Evolutionary conservation across 106 monocot species (phyloP).

Genomic region (Acorus calamus): DNA sequence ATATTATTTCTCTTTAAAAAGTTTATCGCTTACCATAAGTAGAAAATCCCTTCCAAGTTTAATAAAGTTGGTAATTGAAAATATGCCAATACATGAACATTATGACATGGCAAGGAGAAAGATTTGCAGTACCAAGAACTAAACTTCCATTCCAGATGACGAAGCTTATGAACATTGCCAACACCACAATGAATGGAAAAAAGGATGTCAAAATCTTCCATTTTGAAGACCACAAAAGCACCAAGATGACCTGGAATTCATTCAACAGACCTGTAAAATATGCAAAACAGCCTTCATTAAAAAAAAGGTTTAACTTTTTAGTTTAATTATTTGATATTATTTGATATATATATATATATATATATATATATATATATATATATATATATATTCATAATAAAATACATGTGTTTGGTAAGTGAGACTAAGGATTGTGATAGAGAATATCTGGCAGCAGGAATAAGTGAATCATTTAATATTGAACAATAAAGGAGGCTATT

Average conservation of each 20-base stretch:
- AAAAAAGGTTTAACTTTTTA: too few relatives aligned
- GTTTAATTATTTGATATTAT: too few relatives aligned
- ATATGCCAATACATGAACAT: background rate
- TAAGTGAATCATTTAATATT: background rate
- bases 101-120: background rate
- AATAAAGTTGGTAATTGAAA: too few relatives aligned
- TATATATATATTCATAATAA: too few relatives aligned
- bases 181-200: slow-evolving; percentile 37
- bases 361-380: too few relatives aligned
- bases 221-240: slow-evolving; percentile 43
- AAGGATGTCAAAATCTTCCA: slow-evolving; percentile 40
- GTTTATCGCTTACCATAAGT: too few relatives aligned
- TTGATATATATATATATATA: too few relatives aligned
- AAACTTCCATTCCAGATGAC: slow-evolving; percentile 61
- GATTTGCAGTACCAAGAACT: slow-evolving; percentile 40
- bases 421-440: background rate
- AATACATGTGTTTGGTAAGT: too few relatives aligned
- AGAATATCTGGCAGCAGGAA: background rate
- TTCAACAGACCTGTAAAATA: slow-evolving; percentile 27
- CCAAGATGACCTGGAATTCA: slow-evolving; percentile 22
- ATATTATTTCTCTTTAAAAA: too few relatives aligned
- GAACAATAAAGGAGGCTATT: background rate
- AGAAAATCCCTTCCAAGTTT: too few relatives aligned
- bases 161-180: slow-evolving; percentile 35
- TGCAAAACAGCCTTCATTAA: too few relatives aligned